phyloP scores from a whole-genome alignment of 805 yeast species.

The Cyberlindnera meyerae region DNA sequence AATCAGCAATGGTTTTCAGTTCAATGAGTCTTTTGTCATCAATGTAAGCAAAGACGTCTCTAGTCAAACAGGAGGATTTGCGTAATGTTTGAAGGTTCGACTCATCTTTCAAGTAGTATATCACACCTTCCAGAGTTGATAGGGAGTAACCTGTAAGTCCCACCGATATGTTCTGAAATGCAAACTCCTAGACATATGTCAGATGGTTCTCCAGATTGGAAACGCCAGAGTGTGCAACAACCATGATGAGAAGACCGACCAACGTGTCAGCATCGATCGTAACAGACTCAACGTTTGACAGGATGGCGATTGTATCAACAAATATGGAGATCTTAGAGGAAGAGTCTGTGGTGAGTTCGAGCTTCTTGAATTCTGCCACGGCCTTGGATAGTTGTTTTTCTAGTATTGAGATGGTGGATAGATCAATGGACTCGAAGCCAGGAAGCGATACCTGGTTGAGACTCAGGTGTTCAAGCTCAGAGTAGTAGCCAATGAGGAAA shows the following conservation, averaged over 20 bases:
- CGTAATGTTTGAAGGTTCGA: slow-evolving; percentile 35
- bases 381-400: slow-evolving; percentile 49
- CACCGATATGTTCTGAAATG: slow-evolving; percentile 39
- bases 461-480: slow-evolving; percentile 27
- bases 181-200: slow-evolving; percentile 58
- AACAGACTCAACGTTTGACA: slow-evolving; percentile 36
- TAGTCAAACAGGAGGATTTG: slow-evolving; percentile 42
- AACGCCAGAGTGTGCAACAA: slow-evolving; percentile 59
- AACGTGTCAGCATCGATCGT: slow-evolving; percentile 77
- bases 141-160: slow-evolving; percentile 74
- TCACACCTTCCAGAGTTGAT: slow-evolving; percentile 80
- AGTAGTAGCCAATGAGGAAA: slow-evolving; percentile 20
- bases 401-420: slow-evolving; percentile 26
- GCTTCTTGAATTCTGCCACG: slow-evolving; percentile 42
- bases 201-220: slow-evolving; percentile 58
- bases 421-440: slow-evolving; percentile 23
- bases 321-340: slow-evolving; percentile 44
- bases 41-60: slow-evolving; percentile 49
- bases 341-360: slow-evolving; percentile 43
- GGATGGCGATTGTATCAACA: slow-evolving; percentile 43
- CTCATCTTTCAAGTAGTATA: slow-evolving; percentile 50
- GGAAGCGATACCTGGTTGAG: slow-evolving; percentile 41
- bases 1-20: slow-evolving; percentile 25
- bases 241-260: slow-evolving; percentile 66
- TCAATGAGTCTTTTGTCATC: slow-evolving; percentile 27